A percentile compares a stretch with the other conserved stretches of the same genome.
phyloP scores from a whole-genome alignment of 2,329 filamentous ascomycete genomes.

The Zasmidium angulare region DNA sequence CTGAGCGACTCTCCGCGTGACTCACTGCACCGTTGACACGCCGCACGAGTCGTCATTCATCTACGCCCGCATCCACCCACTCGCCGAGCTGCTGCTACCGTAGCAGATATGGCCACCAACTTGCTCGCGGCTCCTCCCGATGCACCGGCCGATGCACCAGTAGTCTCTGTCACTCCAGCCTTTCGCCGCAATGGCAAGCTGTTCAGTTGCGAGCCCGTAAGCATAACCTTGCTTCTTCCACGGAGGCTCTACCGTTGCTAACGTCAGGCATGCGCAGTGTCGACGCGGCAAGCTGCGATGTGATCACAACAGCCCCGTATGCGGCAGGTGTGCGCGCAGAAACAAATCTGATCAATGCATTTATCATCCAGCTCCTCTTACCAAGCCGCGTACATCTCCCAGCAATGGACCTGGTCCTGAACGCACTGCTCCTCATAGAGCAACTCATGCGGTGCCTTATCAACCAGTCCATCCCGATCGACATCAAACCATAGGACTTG shows the following conservation, averaged over 20 bases:
- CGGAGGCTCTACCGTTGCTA: not conserved
- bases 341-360: constrained; percentile 34
- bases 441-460: constrained; percentile 11
- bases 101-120: not conserved
- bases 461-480: constrained; percentile 5
- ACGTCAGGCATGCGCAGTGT: constrained; percentile 21
- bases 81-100: not conserved
- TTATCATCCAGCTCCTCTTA: constrained; percentile 37
- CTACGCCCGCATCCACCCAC: constrained; percentile 1
- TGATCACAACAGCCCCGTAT: constrained; percentile 34
- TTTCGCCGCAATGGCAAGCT: constrained; percentile 37
- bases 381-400: constrained; percentile 21
- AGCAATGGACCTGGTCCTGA: constrained; percentile 18
- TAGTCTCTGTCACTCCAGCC: constrained; percentile 16
- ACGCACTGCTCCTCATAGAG: constrained; percentile 15
- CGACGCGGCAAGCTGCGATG: constrained; percentile 37
- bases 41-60: not conserved
- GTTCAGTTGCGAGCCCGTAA: constrained; percentile 36
- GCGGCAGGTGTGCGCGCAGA: constrained; percentile 34
- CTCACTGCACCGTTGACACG: not conserved
- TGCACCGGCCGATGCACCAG: not conserved
- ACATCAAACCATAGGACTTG: constrained; percentile 7
- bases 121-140: not conserved
- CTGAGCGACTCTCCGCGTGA: not conserved
- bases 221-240: constrained; percentile 3